phyloP scores from a whole-genome alignment of 805 yeast species.

The Wickerhamomyces alni region DNA sequence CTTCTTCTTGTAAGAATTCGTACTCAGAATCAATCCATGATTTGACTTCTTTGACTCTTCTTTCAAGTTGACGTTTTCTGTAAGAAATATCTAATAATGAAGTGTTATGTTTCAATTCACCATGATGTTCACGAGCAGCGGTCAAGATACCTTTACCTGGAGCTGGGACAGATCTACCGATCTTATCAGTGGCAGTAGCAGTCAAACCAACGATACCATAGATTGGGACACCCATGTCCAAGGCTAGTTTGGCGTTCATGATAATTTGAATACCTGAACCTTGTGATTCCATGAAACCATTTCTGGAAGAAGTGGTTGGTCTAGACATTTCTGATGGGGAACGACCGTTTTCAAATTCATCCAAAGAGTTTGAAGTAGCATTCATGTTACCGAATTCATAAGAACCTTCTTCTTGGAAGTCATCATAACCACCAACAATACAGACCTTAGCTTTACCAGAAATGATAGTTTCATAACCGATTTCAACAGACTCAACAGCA shows the following conservation, averaged over 20 bases:
- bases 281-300: conserved; percentile 99
- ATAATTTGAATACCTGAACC: conserved; percentile 98
- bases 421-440: conserved; percentile 98
- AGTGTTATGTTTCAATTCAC: conserved; percentile 69
- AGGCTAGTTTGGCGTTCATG: conserved; percentile 91
- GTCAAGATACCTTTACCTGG: conserved; percentile 99
- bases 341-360: conserved; percentile 92
- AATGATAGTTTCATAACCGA: conserved; percentile 89
- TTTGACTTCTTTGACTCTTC: conserved; percentile 71
- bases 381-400: conserved; percentile 98
- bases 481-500: conserved; percentile 94
- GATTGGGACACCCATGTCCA: conserved; percentile 98
- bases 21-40: conserved; percentile 83
- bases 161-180: conserved; percentile 98
- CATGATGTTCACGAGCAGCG: conserved; percentile 91
- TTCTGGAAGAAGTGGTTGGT: conserved; percentile 93
- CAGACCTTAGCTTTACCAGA: conserved; percentile 94
- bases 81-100: conserved; percentile 84
- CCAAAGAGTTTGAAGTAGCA: conserved; percentile 87
- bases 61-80: conserved; percentile 85
- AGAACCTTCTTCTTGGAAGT: conserved; percentile 98
- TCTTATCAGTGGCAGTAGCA: conserved; percentile 97
- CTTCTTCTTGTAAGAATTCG: conserved; percentile 64
- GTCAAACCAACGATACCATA: conserved; percentile 92
- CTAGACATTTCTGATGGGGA: conserved; percentile 98